Evolutionary conservation across 805 yeast species (phyloP), one percentile per base, ranked within the genome.

Genomic region (Wickerhamomyces bisporus): DNA sequence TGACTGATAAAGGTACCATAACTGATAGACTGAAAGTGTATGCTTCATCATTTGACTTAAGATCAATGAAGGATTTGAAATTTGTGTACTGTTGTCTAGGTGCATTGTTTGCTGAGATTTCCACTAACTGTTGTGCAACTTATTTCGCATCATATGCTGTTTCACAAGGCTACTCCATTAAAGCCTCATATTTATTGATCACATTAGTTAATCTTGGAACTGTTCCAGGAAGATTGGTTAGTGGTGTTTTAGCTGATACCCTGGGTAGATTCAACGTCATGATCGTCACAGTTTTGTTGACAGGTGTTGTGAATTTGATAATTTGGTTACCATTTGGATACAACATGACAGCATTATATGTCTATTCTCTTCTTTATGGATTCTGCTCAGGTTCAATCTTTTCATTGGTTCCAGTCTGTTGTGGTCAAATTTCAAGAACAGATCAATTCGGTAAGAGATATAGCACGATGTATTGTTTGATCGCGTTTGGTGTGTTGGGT

Each of bases 401-500:
- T 41, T 69, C 80, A 3, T 54, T 77, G 34, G 65, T 75, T 21
- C 82, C 83, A 4, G 78, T 75, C 4, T 73, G 81, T 44, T 65
- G 77, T 43, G 80, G 78, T 0, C 77, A 76, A 40, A 75, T 78
- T 28, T 71, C 79, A 14, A 69, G 69, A 30, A 68, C 71, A 4
- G 71, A 71, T 31, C 68, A 63, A 40, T 74, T 72, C 55, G 81
- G 81, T 25, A 67, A 66, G 49, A 66, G 76, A 23, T 75, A 74
- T 47, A 73, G 79, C 3, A 71, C 78, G 5, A 70, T 77, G 59
- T 80, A 78, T 52, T 71, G 75, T 32, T 61, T 76, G 48, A 79
- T 75, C 8, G 70, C 84, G 1, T 66, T 77, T 46, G 74, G 71
- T 6, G 66, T 67, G 32, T 58, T 75, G 20, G 63, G 69, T 3